Base-by-base conservation (phyloP, 1,284 basidiomycete species). In the Exobasidium cylindrosporum region DNA sequence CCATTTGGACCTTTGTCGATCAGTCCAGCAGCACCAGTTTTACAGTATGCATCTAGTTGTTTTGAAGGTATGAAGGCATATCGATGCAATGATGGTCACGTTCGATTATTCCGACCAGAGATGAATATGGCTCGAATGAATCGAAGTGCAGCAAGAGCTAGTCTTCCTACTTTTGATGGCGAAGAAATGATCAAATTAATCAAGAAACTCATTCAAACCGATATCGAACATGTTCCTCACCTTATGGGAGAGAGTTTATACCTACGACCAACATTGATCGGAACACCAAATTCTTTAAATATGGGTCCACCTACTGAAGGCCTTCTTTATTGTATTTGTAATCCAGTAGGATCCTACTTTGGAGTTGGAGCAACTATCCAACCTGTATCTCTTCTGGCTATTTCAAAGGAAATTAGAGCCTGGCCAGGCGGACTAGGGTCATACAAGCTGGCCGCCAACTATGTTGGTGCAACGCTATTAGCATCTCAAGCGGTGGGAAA, bases 391-490 rank as follows among this genome's bases (percentile, higher is more conserved):
- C 53, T 71, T 30, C 61, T 71, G 6, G 68, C 66, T 0, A 50
- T 62, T 28, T 65, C 69, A 35, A 66, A 71, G 32, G 69, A 66
- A 11, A 67, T 71, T 1, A 89, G 94, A 57, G 94, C 95, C 7
- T 87, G 88, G 35, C 91, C 91, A 13, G 92, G 93, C 76, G 92
- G 92, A 85, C 95, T 91, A 52, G 93, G 93, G 52, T 89, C 89
- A 11, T 95, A 84, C 84, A 97, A 97, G 82, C 84, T 97, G 46
- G 91, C 92, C 47, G 87, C 89, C 29, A 96, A 96, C 64, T 69
- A 71, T 50, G 68, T 70, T 1, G 67, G 67, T 54, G 68, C 69
- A 11, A 71, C 69, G 26, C 35, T 40, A 10, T 17, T 40, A 10
- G 35, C 35, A 40, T 40, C 35, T 17, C 35, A 40, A 17, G 35